Evolutionary conservation across 2,329 filamentous ascomycete species (phyloP), one percentile per base, ranked within the genome.

Genomic region (Alternaria brassicicola): DNA sequence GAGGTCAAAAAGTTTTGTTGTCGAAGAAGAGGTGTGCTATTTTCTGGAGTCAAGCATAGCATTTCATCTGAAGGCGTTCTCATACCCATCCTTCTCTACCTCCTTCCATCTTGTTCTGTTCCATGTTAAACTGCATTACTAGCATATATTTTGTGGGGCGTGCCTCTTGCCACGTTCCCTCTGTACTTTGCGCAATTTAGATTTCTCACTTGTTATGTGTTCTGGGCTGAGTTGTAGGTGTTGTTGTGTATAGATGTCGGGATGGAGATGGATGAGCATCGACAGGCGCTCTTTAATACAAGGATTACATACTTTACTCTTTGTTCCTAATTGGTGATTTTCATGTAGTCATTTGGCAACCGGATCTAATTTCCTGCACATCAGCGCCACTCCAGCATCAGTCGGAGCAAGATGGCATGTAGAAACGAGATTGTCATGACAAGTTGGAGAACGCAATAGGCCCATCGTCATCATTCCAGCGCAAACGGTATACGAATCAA

Each of bases 91-190:
- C 30, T 35, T 12, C n/a, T 31, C 9, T 12, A 51, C 9, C 26
- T 33, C 13, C 38, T 42, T 52, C 17, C 19, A 6, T 39, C n/a
- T 63, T 60, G 21, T 65, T 68, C 9, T 69, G 65, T 59, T 68
- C 67, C 81, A 17, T 47, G 43, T 33, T 35, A 25, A 23, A 35
- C 43, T 47, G 43, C 43, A 47, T 47, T 47, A 47, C 19, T 47
- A 47, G 43, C 28, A 47, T 47, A 47, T 35, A 47, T 47, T 13
- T 47, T 47, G 30, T 19, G 43, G 43, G 43, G 8, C 28, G 30
- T 47, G 19, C 31, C 43, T 33, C 13, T 47, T 35, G 31, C 43
- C 19, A 47, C 19, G 43, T 35, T 47, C 26, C 39, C 23, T 15
- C 26, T 42, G 43, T 47, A 47, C 30, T 47, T 47, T 15, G 6